A percentile compares a stretch with the other conserved stretches of the same genome.
Evolutionary conservation across 768 basidiomycete species (phyloP).

Genomic region (Polyporus arcularius): DNA sequence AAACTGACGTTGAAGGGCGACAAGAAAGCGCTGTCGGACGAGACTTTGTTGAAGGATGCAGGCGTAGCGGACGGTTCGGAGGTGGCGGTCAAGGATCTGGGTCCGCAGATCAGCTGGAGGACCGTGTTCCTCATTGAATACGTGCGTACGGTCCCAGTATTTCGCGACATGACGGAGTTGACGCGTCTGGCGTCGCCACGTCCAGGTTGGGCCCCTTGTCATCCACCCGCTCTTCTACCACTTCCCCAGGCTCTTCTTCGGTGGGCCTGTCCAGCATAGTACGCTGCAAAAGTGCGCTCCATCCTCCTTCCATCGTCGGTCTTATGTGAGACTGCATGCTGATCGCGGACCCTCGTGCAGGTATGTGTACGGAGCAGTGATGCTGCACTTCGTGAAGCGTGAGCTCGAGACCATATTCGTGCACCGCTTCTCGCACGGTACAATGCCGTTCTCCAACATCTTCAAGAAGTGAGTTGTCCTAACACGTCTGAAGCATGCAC

Average conservation of each 20-base stretch:
- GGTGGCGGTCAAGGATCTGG: slow-evolving; percentile 84
- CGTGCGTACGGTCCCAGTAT: slow-evolving; percentile 47
- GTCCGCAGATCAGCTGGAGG: slow-evolving; percentile 85
- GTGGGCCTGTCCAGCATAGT: slow-evolving; percentile 70
- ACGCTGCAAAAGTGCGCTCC: slow-evolving; percentile 66
- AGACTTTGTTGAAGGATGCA: slow-evolving; percentile 56
- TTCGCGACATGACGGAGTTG: neutral
- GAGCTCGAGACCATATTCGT: slow-evolving; percentile 92
- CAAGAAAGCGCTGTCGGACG: slow-evolving; percentile 63
- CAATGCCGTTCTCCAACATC: slow-evolving; percentile 85
- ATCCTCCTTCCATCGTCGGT: neutral
- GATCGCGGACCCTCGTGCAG: slow-evolving; percentile 32
- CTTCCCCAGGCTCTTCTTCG: slow-evolving; percentile 70
- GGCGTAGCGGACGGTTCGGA: slow-evolving; percentile 62
- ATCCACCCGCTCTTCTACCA: slow-evolving; percentile 87
- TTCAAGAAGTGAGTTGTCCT: slow-evolving; percentile 78
- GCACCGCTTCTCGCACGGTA: slow-evolving; percentile 93
- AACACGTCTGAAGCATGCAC: neutral
- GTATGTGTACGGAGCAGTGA: slow-evolving; percentile 70
- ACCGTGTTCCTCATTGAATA: slow-evolving; percentile 95
- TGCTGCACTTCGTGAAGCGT: slow-evolving; percentile 89
- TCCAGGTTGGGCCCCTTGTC: slow-evolving; percentile 80
- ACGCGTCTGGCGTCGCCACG: neutral
- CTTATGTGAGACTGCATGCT: neutral
- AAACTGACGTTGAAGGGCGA: slow-evolving; percentile 67